Evolutionary conservation across 805 yeast genomes (phyloP).

Genomic region (Hanseniaspora occidentalis): DNA sequence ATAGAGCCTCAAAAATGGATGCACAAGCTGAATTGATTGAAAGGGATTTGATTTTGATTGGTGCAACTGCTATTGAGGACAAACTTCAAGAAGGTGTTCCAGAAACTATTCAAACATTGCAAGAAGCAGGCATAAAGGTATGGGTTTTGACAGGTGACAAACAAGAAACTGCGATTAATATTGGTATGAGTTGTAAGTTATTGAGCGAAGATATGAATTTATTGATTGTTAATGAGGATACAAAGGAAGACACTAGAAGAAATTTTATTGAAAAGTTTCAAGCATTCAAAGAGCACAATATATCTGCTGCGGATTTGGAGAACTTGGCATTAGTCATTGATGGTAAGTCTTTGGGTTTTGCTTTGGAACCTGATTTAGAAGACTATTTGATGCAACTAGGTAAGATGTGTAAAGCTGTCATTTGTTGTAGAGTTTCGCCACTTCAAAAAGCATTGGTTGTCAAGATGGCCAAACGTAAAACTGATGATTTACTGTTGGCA

Average conservation of each 20-base stretch:
- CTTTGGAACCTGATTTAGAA: conserved; percentile 71
- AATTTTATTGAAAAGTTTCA: conserved; percentile 65
- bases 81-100: conserved; percentile 97
- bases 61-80: conserved; percentile 98
- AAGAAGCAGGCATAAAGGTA: conserved; percentile 90
- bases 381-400: conserved; percentile 70
- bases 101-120: conserved; percentile 88
- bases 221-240: conserved; percentile 77
- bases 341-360: conserved; percentile 81
- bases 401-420: conserved; percentile 82
- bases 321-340: conserved; percentile 86
- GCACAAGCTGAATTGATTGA: conserved; percentile 86
- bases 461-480: conserved; percentile 78
- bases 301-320: conserved; percentile 56
- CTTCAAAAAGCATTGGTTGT: conserved; percentile 94
- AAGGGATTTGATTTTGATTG: conserved; percentile 61
- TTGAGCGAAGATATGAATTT: conserved; percentile 93
- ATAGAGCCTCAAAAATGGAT: conserved; percentile 68
- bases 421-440: conserved; percentile 97
- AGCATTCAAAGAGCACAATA: conserved; percentile 56
- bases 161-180: conserved; percentile 96
- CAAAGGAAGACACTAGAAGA: conserved; percentile 58
- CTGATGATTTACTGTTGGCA: conserved; percentile 63
- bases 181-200: conserved; percentile 95
- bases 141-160: conserved; percentile 99